A percentile compares a stretch with the other conserved stretches of the same genome.
phyloP scores from a whole-genome alignment of 805 yeast genomes.

The Yarrowia deformans region DNA sequence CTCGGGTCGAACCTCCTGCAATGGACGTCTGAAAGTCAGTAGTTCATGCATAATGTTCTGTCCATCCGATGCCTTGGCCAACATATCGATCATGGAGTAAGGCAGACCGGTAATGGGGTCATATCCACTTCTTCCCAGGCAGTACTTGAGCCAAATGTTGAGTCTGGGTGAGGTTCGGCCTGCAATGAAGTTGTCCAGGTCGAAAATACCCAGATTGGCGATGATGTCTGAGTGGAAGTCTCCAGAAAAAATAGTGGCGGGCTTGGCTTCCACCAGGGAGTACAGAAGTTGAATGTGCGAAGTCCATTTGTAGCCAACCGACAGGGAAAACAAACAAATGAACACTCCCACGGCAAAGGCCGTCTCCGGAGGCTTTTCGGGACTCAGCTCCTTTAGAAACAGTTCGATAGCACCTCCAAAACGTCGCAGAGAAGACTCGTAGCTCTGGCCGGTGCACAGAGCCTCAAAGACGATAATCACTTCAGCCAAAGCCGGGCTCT shows the following conservation, averaged over 20 bases:
- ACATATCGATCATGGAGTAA: conserved; percentile 25
- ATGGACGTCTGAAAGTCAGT: conserved; percentile 16
- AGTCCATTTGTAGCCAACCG: conserved; percentile 39
- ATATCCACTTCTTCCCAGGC: conserved; percentile 25
- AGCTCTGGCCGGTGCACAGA: conserved; percentile 31
- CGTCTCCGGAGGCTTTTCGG: conserved; percentile 35
- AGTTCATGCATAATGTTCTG: conserved; percentile 30
- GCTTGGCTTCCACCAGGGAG: conserved; percentile 28
- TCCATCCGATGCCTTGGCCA: conserved; percentile 25
- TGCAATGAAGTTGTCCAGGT: conserved; percentile 31
- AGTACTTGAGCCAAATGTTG: conserved; percentile 38
- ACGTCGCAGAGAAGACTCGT: conserved; percentile 21
- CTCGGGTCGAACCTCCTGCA: conserved; percentile 14
- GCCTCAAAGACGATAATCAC: conserved; percentile 30
- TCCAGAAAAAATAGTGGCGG: conserved; percentile 23
- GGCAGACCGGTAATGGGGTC: conserved; percentile 35
- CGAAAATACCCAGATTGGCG: conserved; percentile 31
- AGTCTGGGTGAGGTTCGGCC: conserved; percentile 33
- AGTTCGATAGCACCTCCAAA: conserved; percentile 37
- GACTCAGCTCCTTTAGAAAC: conserved; percentile 19
- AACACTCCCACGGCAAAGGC: conserved; percentile 37
- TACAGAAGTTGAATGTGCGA: conserved; percentile 30
- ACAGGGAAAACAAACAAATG: conserved; percentile 29
- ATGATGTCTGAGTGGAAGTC: conserved; percentile 22
- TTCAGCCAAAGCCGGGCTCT: conserved; percentile 27